Evolutionary conservation across 2,329 filamentous ascomycete species (phyloP).

Genomic region (Rugonectria rugulosa): DNA sequence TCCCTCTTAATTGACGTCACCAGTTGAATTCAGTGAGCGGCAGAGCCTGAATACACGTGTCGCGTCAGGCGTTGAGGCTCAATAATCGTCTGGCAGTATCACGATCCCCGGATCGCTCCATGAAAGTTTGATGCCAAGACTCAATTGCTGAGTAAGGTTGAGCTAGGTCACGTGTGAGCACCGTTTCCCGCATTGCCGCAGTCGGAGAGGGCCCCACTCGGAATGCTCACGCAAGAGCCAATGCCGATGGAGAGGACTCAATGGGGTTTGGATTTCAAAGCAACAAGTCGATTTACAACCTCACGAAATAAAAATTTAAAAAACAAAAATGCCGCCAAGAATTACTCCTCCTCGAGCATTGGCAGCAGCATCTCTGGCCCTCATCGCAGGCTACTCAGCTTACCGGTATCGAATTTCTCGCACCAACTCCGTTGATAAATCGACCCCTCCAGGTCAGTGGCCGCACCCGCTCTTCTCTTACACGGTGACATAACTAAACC

Average conservation of each 20-base stretch:
- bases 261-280: slow-evolving; percentile 45
- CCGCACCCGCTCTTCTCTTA: slow-evolving; percentile 34
- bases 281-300: slow-evolving; percentile 31
- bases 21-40: slow-evolving; percentile 23
- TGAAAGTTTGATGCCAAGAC: slow-evolving; percentile 41
- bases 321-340: slow-evolving; percentile 41
- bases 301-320: too few relatives aligned
- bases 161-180: slow-evolving; percentile 29
- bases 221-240: slow-evolving; percentile 18
- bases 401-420: slow-evolving; percentile 39
- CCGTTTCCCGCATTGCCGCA: slow-evolving; percentile 33
- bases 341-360: slow-evolving; percentile 38
- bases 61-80: slow-evolving; percentile 28
- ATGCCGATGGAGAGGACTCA: slow-evolving; percentile 37
- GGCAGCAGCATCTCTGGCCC: slow-evolving; percentile 39
- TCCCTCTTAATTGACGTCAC: slow-evolving; percentile 24
- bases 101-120: slow-evolving; percentile 20
- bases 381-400: slow-evolving; percentile 40
- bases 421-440: slow-evolving; percentile 26
- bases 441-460: slow-evolving; percentile 34
- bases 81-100: slow-evolving; percentile 32
- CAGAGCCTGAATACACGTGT: slow-evolving; percentile 17
- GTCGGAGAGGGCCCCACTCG: slow-evolving; percentile 26
- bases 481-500: slow-evolving; percentile 33
- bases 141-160: slow-evolving; percentile 36